Base-by-base conservation (phyloP, 169 alveolate species). In the Plasmodium cynomolgi region DNA sequence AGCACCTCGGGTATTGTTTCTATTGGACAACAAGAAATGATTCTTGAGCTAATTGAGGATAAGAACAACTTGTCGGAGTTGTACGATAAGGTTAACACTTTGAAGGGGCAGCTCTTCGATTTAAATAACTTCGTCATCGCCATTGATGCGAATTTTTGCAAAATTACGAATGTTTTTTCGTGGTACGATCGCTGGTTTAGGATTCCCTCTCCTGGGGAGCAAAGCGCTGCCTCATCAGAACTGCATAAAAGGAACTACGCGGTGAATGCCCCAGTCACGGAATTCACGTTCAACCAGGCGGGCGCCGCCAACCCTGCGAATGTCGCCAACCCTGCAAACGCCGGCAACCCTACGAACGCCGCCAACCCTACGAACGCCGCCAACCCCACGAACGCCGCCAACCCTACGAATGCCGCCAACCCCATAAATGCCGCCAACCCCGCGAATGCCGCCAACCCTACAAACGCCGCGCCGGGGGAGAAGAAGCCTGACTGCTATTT, bases 141-240 rank as follows among this genome's bases (percentile, higher is more conserved):
- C 72, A 90, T 90, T 23, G 94, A 90, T 80, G 94, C 79, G 2
- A 41, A 90, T 15, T 90, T 90, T 62, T 11, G 50, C 3, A 90
- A 90, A 58, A 68, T 90, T 15, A 2, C 31, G 9, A 80, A 90
- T 34, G 54, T 90, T 6, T 90, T 90, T 9, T 33, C 83, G 3
- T 90, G 94, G 94, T 90, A 80, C 50, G 79, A 80, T 31, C 82
- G 47, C 20, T 90, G 94, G 94, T 90, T 90, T 34, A 26, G 23
- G 9, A 7, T 33, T 47, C 0, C 56, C n/a, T 29, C 31, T 2
- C 8, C n/a, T 9, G 77, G n/a, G n/a, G 77, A 13, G n/a, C 6
- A 20, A 8, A 1, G 31, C 77, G 77, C 3, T 29, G 0, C 34
- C 62, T 8, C 62, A 3, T 15, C 62, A 15, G 26, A 26, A 26